Conservation (phyloP, 305 asterid species). For the Fraxinus sp. region DNA sequence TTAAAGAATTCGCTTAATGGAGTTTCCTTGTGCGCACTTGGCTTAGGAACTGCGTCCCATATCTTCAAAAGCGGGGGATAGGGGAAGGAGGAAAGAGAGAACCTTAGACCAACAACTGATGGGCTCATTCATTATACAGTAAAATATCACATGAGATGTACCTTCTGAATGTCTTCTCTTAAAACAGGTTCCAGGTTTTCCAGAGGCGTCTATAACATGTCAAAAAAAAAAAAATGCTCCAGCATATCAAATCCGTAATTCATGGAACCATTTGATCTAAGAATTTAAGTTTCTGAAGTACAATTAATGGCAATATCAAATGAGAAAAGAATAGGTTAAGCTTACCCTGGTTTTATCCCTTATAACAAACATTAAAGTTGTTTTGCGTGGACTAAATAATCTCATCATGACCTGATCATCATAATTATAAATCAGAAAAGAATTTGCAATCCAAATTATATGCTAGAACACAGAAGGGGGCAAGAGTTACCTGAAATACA, state of each 20-base stretch:
- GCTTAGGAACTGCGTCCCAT: conserved; percentile 97
- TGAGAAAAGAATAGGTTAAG: conserved; percentile 26
- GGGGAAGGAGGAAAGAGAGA: conserved; percentile 19
- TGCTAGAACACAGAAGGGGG: not conserved
- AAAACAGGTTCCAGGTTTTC: conserved; percentile 95
- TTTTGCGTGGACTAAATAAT: conserved; percentile 91
- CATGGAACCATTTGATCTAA: conserved; percentile 16
- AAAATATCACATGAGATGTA: conserved; percentile 26
- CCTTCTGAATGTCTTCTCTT: conserved; percentile 98
- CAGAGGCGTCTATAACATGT: conserved; percentile 71
- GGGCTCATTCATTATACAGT: not conserved
- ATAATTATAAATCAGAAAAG: conserved; percentile 30
- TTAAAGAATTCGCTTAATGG: conserved; percentile 90
- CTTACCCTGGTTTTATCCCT: conserved; percentile 93
- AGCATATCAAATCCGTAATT: conserved; percentile 1
- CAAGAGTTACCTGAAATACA: conserved; percentile 69
- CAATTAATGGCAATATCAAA: conserved; percentile 2
- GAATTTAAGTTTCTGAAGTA: not conserved
- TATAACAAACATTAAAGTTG: conserved; percentile 91
- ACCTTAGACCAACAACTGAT: conserved; percentile 15
- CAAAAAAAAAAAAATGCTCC: conserved; percentile 12
- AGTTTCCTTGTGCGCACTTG: conserved; percentile 85
- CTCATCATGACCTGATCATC: conserved; percentile 87
- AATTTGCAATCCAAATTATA: conserved; percentile 7
- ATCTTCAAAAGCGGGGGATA: conserved; percentile 45